phyloP scores from a whole-genome alignment of 2,329 filamentous ascomycete genomes.

The Calonectria crousiana region DNA sequence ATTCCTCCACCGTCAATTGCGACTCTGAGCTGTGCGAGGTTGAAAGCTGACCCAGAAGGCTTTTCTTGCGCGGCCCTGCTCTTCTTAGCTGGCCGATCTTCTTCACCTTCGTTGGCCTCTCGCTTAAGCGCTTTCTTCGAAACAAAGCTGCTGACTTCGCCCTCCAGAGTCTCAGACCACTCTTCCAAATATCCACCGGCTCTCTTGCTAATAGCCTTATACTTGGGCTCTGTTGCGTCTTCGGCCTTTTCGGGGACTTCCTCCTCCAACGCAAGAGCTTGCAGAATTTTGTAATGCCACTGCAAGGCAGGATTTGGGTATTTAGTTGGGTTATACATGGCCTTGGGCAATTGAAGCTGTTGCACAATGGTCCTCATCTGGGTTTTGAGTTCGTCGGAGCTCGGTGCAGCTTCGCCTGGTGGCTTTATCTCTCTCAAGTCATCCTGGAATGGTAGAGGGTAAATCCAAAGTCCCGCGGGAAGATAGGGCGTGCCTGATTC shows the following conservation, averaged over 20 bases:
- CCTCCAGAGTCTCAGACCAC: slow-evolving; percentile 78
- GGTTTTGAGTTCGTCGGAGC: slow-evolving; percentile 80
- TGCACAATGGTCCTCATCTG: slow-evolving; percentile 86
- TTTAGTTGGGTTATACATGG: slow-evolving; percentile 83
- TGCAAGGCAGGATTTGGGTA: slow-evolving; percentile 95
- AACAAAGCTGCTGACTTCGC: slow-evolving; percentile 58
- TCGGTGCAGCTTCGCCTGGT: slow-evolving; percentile 61
- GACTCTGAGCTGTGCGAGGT: slow-evolving; percentile 60
- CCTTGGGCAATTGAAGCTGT: slow-evolving; percentile 89
- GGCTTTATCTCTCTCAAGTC: slow-evolving; percentile 84
- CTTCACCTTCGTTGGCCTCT: slow-evolving; percentile 61
- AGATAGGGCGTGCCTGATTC: slow-evolving; percentile 75
- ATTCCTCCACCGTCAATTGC: slow-evolving; percentile 60
- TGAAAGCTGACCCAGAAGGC: slow-evolving; percentile 51
- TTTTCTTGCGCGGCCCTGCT: slow-evolving; percentile 52
- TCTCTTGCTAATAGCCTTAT: slow-evolving; percentile 89
- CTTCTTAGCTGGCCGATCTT: slow-evolving; percentile 61
- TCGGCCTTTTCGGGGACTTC: slow-evolving; percentile 80
- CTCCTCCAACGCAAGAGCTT: slow-evolving; percentile 91
- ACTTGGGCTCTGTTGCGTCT: slow-evolving; percentile 87
- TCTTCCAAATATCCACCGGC: slow-evolving; percentile 82
- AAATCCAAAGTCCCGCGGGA: slow-evolving; percentile 89
- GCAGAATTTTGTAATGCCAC: slow-evolving; percentile 97
- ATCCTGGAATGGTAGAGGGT: slow-evolving; percentile 89
- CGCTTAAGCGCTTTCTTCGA: slow-evolving; percentile 62